phyloP scores from a whole-genome alignment of 768 basidiomycete genomes.

The Mycena rosella region DNA sequence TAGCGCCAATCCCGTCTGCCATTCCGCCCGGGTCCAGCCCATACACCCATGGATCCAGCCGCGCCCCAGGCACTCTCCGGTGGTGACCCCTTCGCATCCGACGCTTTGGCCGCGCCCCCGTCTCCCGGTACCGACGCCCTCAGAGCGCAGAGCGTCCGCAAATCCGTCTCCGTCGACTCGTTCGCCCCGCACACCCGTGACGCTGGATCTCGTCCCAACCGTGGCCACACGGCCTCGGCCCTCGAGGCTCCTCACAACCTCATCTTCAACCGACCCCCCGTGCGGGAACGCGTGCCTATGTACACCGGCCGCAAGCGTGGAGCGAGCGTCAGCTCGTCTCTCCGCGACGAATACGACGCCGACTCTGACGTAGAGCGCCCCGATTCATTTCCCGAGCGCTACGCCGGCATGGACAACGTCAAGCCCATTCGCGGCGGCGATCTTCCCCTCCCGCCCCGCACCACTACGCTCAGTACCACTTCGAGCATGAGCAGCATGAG shows the following conservation, averaged over 20 bases:
- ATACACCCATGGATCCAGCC: slow-evolving; percentile 6
- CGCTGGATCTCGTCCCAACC: slow-evolving; percentile 52
- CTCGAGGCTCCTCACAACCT: slow-evolving; percentile 49
- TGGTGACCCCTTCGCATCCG: background rate
- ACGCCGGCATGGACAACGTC: slow-evolving; percentile 31
- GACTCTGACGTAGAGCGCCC: slow-evolving; percentile 70
- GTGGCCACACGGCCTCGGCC: slow-evolving; percentile 52
- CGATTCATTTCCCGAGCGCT: slow-evolving; percentile 48
- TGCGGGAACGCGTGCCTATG: slow-evolving; percentile 38
- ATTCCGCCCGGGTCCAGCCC: background rate
- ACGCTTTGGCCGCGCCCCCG: slow-evolving; percentile 17
- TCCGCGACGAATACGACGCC: slow-evolving; percentile 55
- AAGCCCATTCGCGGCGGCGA: slow-evolving; percentile 65
- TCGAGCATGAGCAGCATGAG: slow-evolving; percentile 55
- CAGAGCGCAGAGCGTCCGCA: slow-evolving; percentile 64
- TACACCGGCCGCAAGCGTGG: slow-evolving; percentile 62
- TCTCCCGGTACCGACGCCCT: slow-evolving; percentile 44
- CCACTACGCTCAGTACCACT: slow-evolving; percentile 54
- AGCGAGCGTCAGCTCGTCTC: slow-evolving; percentile 63
- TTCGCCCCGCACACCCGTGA: slow-evolving; percentile 62
- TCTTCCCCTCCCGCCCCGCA: slow-evolving; percentile 72
- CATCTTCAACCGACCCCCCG: slow-evolving; percentile 41
- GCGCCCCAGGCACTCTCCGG: background rate
- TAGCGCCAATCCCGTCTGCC: no score
- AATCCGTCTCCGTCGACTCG: slow-evolving; percentile 85